Base-by-base conservation (phyloP, 1,139 yeast species). In the Protomyces gravidus region DNA sequence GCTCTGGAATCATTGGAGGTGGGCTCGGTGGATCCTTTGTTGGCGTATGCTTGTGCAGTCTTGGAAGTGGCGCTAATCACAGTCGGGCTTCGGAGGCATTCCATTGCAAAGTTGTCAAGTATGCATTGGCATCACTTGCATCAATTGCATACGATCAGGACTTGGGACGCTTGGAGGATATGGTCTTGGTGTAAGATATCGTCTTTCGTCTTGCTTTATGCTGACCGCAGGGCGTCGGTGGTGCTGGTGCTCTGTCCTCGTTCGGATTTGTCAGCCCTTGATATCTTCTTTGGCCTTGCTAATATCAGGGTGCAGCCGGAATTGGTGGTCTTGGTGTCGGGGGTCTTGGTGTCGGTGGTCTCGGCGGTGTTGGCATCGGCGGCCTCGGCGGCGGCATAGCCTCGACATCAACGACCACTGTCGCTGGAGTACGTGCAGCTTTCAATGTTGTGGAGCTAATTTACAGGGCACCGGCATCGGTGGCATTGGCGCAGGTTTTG, bases 91-190 rank as follows among this genome's bases (percentile, higher is more conserved):
- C 23, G 42, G 42, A 11, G 42, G 42, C 21, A 36, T 36, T 36
- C 42, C 42, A 2, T 17, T 36, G 42, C 42, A 36, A 36, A 36
- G 42, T 17, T 36, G 42, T 17, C 42, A 36, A 36, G 42, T 36
- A 9, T 36, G 42, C 21, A 13, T 36, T 3, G 42, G 42, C 17
- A 17, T 36, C 21, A 17, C 42, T 15, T 36, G 42, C 23, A n/a
- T 36, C 42, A 36, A 36, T 36, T 36, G 42, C 23, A n/a, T 36
- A 11, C 42, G 42, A n/a, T n/a, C 42, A n/a, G 42, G 42, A n/a
- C 11, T 36, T 9, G 42, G 42, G 11, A 15, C 42, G 21, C 42
- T 36, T 15, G 42, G 42, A 36, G 42, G 42, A 3, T 36, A n/a
- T 36, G 42, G 42, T n/a, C 9, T 17, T 5, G 42, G 42, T 9